Percentiles rank a stretch among this genome's conserved stretches.
Evolutionary conservation across 768 basidiomycete species (phyloP).

Genomic region (Pholiota conissans): DNA sequence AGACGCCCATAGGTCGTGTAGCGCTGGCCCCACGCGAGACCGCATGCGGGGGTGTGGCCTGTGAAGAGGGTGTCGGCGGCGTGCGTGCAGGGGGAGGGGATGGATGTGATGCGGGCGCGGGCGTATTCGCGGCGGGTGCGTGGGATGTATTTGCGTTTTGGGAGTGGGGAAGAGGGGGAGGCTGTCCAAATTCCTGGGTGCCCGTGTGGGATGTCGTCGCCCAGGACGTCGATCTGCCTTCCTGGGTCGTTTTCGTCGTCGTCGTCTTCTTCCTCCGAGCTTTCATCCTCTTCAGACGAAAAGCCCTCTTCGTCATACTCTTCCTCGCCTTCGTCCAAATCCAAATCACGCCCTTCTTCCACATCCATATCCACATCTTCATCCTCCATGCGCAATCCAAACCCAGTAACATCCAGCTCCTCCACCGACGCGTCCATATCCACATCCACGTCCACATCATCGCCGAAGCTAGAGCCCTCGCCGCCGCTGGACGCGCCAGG

Average conservation of each 20-base stretch:
- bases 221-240: not conserved
- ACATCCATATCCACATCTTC: conserved; percentile 9
- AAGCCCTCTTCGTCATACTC: conserved; percentile 1
- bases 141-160: not conserved
- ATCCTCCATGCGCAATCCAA: not conserved
- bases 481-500: no score
- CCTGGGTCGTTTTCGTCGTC: no score
- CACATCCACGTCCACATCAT: conserved; percentile 23
- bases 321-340: conserved; percentile 8
- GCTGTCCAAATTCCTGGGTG: not conserved
- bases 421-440: conserved; percentile 8
- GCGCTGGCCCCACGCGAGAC: conserved; percentile 27
- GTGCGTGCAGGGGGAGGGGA: conserved; percentile 44
- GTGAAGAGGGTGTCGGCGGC: conserved; percentile 52
- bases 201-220: not conserved
- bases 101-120: conserved; percentile 18
- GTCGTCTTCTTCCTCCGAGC: no score
- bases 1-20: conserved; percentile 54
- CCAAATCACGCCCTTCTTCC: not conserved
- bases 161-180: not conserved
- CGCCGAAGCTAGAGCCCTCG: no score
- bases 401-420: not conserved
- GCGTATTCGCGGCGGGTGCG: conserved; percentile 20
- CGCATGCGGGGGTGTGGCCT: conserved; percentile 3
- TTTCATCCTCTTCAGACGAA: no score